Base-by-base conservation (phyloP, 441 rosid species). In the Euphorbia celastroides region DNA sequence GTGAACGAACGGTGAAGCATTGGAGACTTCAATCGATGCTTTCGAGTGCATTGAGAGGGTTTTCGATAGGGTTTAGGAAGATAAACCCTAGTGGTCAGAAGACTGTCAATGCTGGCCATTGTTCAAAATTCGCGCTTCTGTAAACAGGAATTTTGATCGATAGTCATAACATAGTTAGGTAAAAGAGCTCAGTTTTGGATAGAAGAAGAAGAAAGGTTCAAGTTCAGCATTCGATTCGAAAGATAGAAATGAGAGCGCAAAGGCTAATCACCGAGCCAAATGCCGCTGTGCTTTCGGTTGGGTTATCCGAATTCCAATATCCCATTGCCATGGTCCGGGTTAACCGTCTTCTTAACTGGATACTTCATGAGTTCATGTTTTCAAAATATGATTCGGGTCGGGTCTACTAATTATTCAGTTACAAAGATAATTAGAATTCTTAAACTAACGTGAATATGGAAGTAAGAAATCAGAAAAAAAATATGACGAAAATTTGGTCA, bases 81-180 rank as follows among this genome's bases (percentile, higher is more conserved):
- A 65, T 74, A 72, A 79, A 77, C 68, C 73, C 86, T 65, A 70
- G 79, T 61, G 0, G 93, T 79, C 69, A 84, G 64, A 67, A 84
- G 62, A 54, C 78, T 65, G 72, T 81, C 86, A 58, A 84, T 36
- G 51, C 84, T 74, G 65, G 84, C 65, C 98, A 93, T 83, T 34
- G 32, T 51, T 26, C 34, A 56, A 70, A 60, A 30, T 59, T 56
- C 8, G 36, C 25, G 55, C 54, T 62, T 19, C 54, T 28, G 17
- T 60, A 22, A 30, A 30, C 20, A n/a, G 13, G 12, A 0, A 13
- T 22, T 62, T n/a, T 16, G 16, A 22, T 23, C 27, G 14, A 26
- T 13, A 17, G 0, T 19, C 30, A 36, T 17, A 17, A 27, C 27
- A n/a, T 16, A 22, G 10, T 14, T 3, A 9, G 60, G 5, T 22